A percentile compares a stretch with the other conserved stretches of the same genome.
Evolutionary conservation across 225 moss, liverwort and hornwort species (phyloP).

Genomic region (Marchantia paleacea): DNA sequence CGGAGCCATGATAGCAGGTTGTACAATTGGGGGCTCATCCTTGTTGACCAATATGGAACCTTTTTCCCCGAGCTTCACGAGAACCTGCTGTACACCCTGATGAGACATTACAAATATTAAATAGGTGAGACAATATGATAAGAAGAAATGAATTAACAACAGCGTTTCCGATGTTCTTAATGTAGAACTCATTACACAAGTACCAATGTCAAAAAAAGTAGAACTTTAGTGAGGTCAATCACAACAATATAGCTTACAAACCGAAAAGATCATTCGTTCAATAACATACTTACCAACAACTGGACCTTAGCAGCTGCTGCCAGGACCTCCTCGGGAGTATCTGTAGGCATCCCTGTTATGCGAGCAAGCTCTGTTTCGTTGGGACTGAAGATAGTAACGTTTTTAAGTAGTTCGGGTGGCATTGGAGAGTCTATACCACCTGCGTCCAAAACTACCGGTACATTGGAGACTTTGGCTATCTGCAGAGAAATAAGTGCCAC

Average conservation of each 20-base stretch:
- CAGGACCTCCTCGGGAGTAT: conserved; percentile 53
- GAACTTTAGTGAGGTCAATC: neutral
- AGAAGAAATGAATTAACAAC: too few relatives aligned
- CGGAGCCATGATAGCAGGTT: conserved; percentile 55
- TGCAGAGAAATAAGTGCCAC: conserved; percentile 17
- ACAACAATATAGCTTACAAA: neutral
- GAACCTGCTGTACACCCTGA: conserved; percentile 73
- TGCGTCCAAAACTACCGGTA: conserved; percentile 68
- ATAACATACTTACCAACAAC: conserved; percentile 40
- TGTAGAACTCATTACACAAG: too few relatives aligned
- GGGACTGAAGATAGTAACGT: conserved; percentile 58
- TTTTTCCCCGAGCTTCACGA: conserved; percentile 64
- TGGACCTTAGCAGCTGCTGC: conserved; percentile 56
- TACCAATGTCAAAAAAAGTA: neutral
- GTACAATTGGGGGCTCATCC: conserved; percentile 50
- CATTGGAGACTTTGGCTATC: conserved; percentile 72
- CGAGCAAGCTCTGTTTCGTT: conserved; percentile 65
- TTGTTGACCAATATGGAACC: conserved; percentile 55
- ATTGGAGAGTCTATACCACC: conserved; percentile 60
- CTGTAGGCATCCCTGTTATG: conserved; percentile 58
- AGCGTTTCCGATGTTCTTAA: too few relatives aligned
- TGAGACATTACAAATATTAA: neutral
- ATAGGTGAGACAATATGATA: too few relatives aligned
- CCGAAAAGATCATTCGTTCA: neutral
- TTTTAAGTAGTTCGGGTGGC: conserved; percentile 69